Evolutionary conservation across 306 rosid species (phyloP).

Genomic region (Fragaria vesca): DNA sequence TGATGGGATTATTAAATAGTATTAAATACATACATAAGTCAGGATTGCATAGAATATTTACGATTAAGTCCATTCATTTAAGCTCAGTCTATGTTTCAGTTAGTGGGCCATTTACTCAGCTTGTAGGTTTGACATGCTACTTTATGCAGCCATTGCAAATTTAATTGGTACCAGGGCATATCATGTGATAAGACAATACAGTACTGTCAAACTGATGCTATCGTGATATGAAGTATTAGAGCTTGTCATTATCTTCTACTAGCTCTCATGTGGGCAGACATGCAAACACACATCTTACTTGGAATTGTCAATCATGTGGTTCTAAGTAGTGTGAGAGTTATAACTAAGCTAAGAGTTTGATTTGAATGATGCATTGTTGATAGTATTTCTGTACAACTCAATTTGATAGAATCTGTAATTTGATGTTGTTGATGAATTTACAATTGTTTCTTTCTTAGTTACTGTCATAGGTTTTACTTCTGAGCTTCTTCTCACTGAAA

Average conservation of each 20-base stretch:
- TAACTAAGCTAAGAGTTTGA: background rate
- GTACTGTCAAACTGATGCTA: background rate
- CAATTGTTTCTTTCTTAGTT: constrained; percentile 29
- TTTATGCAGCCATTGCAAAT: background rate
- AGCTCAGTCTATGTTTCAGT: background rate
- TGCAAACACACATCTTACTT: background rate
- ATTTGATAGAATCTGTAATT: background rate
- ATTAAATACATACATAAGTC: constrained; percentile 1
- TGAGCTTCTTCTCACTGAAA: constrained; percentile 52
- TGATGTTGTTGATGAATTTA: constrained; percentile 17
- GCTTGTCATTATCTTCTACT: background rate
- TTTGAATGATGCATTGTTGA: background rate
- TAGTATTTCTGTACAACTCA: background rate
- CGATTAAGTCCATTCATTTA: background rate
- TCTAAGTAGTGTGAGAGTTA: background rate
- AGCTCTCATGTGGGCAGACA: background rate
- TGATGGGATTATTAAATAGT: background rate
- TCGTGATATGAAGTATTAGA: background rate
- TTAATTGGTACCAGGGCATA: background rate
- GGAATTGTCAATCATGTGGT: background rate
- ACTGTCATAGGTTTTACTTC: constrained; percentile 37
- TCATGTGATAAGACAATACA: background rate
- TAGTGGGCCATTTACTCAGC: background rate
- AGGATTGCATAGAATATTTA: background rate
- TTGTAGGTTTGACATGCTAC: background rate